These are phyloP conservation scores for Thalia dealbata DNA, from an alignment of 176 grass and related monocot genomes.

Conservation along the genomic window DNA sequence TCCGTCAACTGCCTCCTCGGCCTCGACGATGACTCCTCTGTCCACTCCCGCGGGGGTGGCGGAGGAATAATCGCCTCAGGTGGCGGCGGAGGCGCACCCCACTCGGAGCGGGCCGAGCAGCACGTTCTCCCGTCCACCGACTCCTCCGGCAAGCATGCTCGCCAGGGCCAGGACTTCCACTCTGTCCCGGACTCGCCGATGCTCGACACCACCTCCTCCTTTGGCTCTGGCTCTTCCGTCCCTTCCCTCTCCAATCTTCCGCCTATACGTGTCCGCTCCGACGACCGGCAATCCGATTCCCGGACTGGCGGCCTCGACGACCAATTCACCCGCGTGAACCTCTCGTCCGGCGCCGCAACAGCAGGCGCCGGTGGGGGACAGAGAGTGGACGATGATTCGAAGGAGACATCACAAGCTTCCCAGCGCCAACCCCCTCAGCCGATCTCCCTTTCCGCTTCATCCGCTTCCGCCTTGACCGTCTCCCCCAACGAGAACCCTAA, in stretches of 20 bases:
- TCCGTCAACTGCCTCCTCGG: slow-evolving; percentile 97
- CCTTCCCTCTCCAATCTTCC: slow-evolving; percentile 91
- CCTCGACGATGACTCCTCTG: slow-evolving; percentile 81
- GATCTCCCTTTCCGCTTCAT: slow-evolving; percentile 32
- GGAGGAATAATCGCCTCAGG: slow-evolving; percentile 5
- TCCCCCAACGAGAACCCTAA: slow-evolving; percentile 43
- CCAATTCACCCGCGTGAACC: slow-evolving; percentile 58
- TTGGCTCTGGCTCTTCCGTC: slow-evolving; percentile 63
- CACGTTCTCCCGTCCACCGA: not conserved
- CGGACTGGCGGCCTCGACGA: slow-evolving; percentile 42
- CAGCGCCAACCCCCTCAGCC: slow-evolving; percentile 19
- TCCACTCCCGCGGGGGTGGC: slow-evolving; percentile 44
- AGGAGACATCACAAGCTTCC: not conserved
- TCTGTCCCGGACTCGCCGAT: slow-evolving; percentile 86
- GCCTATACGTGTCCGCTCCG: slow-evolving; percentile 62
- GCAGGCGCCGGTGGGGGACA: not conserved
- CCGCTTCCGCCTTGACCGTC: slow-evolving; percentile 26
- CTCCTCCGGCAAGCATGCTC: slow-evolving; percentile 15
- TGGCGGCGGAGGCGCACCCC: not conserved
- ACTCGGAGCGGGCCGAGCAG: slow-evolving; percentile 22
- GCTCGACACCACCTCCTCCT: slow-evolving; percentile 81
- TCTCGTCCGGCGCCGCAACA: slow-evolving; percentile 28
- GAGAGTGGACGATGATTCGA: slow-evolving; percentile 24
- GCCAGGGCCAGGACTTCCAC: slow-evolving; percentile 46
- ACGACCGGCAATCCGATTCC: slow-evolving; percentile 38